Evolutionary conservation across 2,329 filamentous ascomycete species (phyloP).

Genomic region (Ascochyta pisi): DNA sequence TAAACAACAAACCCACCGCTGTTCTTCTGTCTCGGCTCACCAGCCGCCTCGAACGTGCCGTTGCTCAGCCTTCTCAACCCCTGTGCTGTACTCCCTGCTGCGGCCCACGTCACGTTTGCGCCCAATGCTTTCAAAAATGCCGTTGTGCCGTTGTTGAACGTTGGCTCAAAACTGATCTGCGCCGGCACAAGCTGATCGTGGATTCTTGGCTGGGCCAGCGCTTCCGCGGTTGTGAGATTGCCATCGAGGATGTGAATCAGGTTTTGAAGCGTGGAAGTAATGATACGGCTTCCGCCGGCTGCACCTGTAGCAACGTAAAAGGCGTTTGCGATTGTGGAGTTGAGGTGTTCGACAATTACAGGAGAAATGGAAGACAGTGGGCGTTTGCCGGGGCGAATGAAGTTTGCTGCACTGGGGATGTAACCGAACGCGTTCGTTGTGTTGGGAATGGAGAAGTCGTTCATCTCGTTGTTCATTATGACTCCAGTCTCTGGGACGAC

Average conservation of each 20-base stretch:
- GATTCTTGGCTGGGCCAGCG: constrained; percentile 71
- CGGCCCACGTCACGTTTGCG: constrained; percentile 75
- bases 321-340: constrained; percentile 54
- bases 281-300: constrained; percentile 83
- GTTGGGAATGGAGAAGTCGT: constrained; percentile 78
- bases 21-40: constrained; percentile 76
- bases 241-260: constrained; percentile 76
- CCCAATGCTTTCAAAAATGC: constrained; percentile 68
- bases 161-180: constrained; percentile 69
- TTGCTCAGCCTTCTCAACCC: constrained; percentile 66
- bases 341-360: constrained; percentile 72
- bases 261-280: constrained; percentile 77
- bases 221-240: constrained; percentile 64
- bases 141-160: constrained; percentile 70
- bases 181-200: constrained; percentile 86
- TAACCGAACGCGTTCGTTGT: constrained; percentile 83
- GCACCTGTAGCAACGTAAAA: constrained; percentile 76
- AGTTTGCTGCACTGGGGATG: constrained; percentile 80
- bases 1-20: constrained; percentile 69
- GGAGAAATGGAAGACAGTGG: constrained; percentile 85
- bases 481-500: constrained; percentile 84
- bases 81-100: constrained; percentile 74
- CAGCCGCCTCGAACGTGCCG: constrained; percentile 78
- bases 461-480: constrained; percentile 68
- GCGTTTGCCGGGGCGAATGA: constrained; percentile 78